Base-by-base conservation (phyloP, 129 eudicot species). In the Calendula officinalis region DNA sequence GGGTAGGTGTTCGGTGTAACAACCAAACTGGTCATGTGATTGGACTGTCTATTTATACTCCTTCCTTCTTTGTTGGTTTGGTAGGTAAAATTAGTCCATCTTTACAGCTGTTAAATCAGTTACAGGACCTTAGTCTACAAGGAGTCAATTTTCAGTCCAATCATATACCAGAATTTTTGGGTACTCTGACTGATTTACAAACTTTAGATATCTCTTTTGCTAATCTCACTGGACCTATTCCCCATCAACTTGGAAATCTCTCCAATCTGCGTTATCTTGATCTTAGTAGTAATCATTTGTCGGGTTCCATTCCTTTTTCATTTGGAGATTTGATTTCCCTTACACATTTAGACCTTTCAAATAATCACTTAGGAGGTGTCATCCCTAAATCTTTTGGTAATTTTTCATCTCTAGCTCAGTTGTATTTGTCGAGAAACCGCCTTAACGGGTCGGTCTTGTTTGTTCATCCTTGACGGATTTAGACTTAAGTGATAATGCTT, bases 1-100 rank as follows among this genome's bases (percentile, higher is more conserved):
- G 84, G 84, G 27, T n/a, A 3, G 75, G 79, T 4, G 65, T 83
- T n/a, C 8, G 9, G 0, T 76, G 89, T 35, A 14, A 61, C 60
- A 44, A 61, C 43, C 22, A 4, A 8, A 72, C 77, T 0, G 71
- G 77, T 69, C 77, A n/a, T n/a, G n/a, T n/a, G n/a, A n/a, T n/a
- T n/a, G n/a, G n/a, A n/a, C n/a, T n/a, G n/a, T n/a, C n/a, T n/a
- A n/a, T n/a, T 57, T 74, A 80, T 76, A 11, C 50, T 42, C 62
- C 68, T 80, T 77, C 53, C 7, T 49, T 2, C 3, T 2, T 5
- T 15, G 3, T 3, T 12, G 9, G 3, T 6, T 2, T n/a, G n/a
- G n/a, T 62, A 4, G 80, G 77, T 79, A 44, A 56, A 3, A 72
- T 67, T 10, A 76, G 70, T 59, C 50, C 32, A 2, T 59, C 67